Base-by-base conservation (phyloP, 768 basidiomycete species). In the Podaxis mareebaensis region DNA sequence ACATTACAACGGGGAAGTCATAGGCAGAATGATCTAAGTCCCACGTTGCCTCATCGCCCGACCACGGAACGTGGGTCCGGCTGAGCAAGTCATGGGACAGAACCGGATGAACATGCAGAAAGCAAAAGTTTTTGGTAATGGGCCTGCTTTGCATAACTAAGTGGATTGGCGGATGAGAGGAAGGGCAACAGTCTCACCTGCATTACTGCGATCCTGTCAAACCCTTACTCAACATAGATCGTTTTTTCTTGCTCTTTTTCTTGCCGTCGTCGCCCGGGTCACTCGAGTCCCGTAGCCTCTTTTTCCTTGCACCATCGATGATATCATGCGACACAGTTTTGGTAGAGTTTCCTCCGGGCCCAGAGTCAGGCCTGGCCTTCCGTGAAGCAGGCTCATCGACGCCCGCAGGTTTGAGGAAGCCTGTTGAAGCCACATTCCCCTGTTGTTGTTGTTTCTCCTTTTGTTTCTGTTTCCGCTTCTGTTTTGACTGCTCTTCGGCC, bases 321-420 rank as follows among this genome's bases (percentile, higher is more conserved):
- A 72, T 60, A 17, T 61, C 53, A 28, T 38, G 42, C 38, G 46
- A 42, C 17, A 63, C 53, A 28, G 64, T 40, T 22, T 64, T 68
- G 38, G 57, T 40, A 15, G 38, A 2, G 11, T 44, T 58, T 30
- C n/a, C 26, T 58, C 42, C 28, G 48, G 30, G 28, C 46, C 48
- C 12, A 53, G 38, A 39, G 48, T 46, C 15, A 46, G 63, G 49
- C 13, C 40, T 58, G 3, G 62, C 33, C 44, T 65, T 64, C 51
- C 66, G 53, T 52, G 62, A 36, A 54, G 54, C 72, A 38, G 81
- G 83, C 48, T 78, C 83, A 63, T 87, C 85, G 17, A 88, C 79
- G 33, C 85, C 86, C 51, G 79, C 75, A 38, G 87, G 87, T 67
- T 85, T 87, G 64, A 86, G 65, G 71, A 87, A 87, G 8, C 69